These are phyloP conservation scores for Aspergillus indologenus DNA, from an alignment of 495 filamentous ascomycete genomes.

Conservation along the genomic window DNA sequence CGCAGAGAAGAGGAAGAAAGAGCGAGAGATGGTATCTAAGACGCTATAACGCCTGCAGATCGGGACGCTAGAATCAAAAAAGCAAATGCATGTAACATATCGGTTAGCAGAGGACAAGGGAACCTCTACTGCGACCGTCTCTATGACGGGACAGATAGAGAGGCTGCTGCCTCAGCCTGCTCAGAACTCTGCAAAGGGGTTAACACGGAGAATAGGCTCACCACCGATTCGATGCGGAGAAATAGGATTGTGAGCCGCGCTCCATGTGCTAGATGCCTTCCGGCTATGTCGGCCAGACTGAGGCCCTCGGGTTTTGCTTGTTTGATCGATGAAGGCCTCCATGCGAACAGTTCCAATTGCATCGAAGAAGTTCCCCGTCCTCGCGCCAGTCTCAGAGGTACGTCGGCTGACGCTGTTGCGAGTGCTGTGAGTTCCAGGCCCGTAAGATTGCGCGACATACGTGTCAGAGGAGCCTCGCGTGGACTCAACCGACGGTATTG, in stretches of 20 bases:
- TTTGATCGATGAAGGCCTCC: conserved; percentile 75
- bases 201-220: conserved; percentile 35
- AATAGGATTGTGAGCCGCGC: conserved; percentile 32
- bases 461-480: conserved; percentile 60
- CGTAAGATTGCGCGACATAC: conserved; percentile 31
- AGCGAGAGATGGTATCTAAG: conserved; percentile 1
- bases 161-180: background rate
- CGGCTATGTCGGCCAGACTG: conserved; percentile 26
- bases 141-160: background rate
- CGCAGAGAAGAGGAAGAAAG: too few species aligned
- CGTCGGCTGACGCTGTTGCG: conserved; percentile 41
- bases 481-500: conserved; percentile 39
- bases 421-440: conserved; percentile 32
- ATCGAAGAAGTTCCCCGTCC: conserved; percentile 49
- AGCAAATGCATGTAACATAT: background rate
- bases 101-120: background rate
- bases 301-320: conserved; percentile 28
- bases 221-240: conserved; percentile 28
- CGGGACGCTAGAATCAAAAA: background rate
- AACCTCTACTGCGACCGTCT: background rate
- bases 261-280: conserved; percentile 41
- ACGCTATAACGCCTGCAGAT: background rate
- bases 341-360: conserved; percentile 90
- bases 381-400: conserved; percentile 44
- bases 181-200: conserved; percentile 26